Evolutionary conservation across 1,284 basidiomycete genomes (phyloP), one percentile per base, ranked within the genome.

Genomic region (Schizophyllum commune): DNA sequence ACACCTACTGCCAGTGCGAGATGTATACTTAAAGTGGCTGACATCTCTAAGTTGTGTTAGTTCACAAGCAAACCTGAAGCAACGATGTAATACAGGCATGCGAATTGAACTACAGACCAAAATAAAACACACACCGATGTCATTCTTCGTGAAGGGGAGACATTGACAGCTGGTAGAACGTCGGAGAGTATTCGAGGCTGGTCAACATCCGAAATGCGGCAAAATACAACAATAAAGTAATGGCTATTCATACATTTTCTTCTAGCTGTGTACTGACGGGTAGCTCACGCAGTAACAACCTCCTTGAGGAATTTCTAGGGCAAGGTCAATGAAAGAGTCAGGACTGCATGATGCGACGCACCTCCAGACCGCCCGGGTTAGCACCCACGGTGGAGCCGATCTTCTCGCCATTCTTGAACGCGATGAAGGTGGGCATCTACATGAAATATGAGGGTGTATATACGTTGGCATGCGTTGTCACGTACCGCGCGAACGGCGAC

Each of bases 401-500:
- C 65, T 75, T 76, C 15, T 68, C 60, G 7, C 76, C 76, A 54
- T 72, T 61, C 65, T 76, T 69, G 72, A 73, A 77, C 6, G 71
- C 60, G 53, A 69, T 63, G 66, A 78, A 77, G 2, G 77, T 76
- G 33, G 77, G 77, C 74, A 77, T 77, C 77, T 78, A 61, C n/a
- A 32, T 19, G 53, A 2, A 47, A 52, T 58, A 17, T 17, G 32
- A 52, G 15, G 20, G 32, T 58, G 11, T 3, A 32, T 11, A 32
- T 54, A 57, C 21, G 54, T 52, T 17, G 91, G 91, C 84, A 93
- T 89, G 74, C 82, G 62, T 57, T 33, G 54, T 56, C 13, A 76
- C 83, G 64, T 69, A 86, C 85, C 59, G 88, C 88, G 68, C 83
- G 83, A 74, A 97, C 84, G 59, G 83, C 84, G 61, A 88, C 83